phyloP scores from a whole-genome alignment of 176 grass and related monocot genomes.

The Zoysia pacifica region DNA sequence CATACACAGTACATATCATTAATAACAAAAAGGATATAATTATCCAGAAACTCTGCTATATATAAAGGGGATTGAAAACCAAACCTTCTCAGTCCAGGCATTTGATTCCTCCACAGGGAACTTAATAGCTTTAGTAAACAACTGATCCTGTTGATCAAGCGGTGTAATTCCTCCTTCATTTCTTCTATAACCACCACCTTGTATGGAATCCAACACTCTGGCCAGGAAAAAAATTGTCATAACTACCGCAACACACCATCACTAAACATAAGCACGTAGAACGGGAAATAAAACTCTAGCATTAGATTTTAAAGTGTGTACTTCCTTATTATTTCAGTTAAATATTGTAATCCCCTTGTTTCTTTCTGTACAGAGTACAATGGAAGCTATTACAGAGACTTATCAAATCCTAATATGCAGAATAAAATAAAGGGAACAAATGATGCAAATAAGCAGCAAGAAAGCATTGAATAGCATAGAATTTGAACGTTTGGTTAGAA shows the following conservation, averaged over 20 bases:
- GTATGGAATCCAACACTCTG: slow-evolving; percentile 80
- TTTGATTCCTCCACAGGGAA: slow-evolving; percentile 76
- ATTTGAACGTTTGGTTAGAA: neutral
- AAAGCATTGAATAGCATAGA: slow-evolving; percentile 4
- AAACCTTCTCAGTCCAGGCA: slow-evolving; percentile 97
- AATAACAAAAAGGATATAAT: slow-evolving; percentile 21
- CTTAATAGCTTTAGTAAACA: slow-evolving; percentile 79
- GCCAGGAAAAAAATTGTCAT: neutral
- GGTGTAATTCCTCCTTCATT: slow-evolving; percentile 72
- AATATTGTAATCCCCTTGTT: neutral
- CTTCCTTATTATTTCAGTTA: neutral
- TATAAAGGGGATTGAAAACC: slow-evolving; percentile 16
- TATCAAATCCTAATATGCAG: neutral
- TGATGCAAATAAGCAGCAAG: slow-evolving; percentile 8
- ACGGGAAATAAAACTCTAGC: neutral
- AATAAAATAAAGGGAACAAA: neutral
- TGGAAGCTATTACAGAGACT: neutral
- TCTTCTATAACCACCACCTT: slow-evolving; percentile 58
- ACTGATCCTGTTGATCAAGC: slow-evolving; percentile 86
- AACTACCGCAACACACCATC: slow-evolving; percentile 3
- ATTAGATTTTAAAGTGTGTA: neutral
- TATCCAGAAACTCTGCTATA: slow-evolving; percentile 23
- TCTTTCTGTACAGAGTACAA: neutral
- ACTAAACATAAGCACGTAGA: neutral
- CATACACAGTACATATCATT: neutral